phyloP scores from a whole-genome alignment of 495 filamentous ascomycete genomes.

The Patellaria atrata region DNA sequence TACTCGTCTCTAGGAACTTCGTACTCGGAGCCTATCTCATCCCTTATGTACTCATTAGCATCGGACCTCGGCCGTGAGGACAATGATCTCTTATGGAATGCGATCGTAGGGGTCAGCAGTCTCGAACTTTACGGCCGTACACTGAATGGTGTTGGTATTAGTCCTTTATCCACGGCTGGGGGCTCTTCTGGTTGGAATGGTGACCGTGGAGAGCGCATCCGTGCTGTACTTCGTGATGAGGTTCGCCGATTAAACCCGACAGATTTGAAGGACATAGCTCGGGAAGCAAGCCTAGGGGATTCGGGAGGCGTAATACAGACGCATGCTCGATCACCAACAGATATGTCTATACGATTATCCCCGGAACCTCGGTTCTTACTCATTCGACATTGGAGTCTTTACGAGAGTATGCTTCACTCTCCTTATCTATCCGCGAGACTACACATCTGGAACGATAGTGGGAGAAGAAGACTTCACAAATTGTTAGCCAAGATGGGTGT shows the following conservation, averaged over 20 bases:
- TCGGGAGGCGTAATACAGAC: conserved; percentile 70
- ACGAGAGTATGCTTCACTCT: conserved; percentile 97
- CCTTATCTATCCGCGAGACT: conserved; percentile 85
- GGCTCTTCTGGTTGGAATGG: conserved; percentile 66
- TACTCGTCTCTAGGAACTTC: conserved; percentile 83
- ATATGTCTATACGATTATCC: conserved; percentile 81
- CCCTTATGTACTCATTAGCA: conserved; percentile 82
- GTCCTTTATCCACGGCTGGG: conserved; percentile 32
- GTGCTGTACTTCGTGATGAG: conserved; percentile 78
- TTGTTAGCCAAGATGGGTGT: conserved; percentile 97
- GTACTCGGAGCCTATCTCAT: conserved; percentile 88
- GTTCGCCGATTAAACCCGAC: conserved; percentile 87
- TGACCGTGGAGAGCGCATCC: conserved; percentile 67
- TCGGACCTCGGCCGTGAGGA: conserved; percentile 93
- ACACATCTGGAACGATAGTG: conserved; percentile 86
- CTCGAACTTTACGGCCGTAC: conserved; percentile 83
- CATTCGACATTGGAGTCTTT: conserved; percentile 90
- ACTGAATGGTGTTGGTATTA: conserved; percentile 62
- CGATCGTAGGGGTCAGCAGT: conserved; percentile 83
- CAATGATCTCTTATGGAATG: conserved; percentile 88
- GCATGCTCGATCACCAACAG: conserved; percentile 72
- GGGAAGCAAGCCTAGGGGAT: conserved; percentile 36
- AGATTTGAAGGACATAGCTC: conserved; percentile 43
- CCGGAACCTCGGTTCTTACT: conserved; percentile 91
- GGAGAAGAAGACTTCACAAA: conserved; percentile 84